Percentiles rank a stretch among this genome's conserved stretches.
Evolutionary conservation across 2,329 filamentous ascomycete genomes (phyloP).

Genomic region (Pyrenochaeta sp.): DNA sequence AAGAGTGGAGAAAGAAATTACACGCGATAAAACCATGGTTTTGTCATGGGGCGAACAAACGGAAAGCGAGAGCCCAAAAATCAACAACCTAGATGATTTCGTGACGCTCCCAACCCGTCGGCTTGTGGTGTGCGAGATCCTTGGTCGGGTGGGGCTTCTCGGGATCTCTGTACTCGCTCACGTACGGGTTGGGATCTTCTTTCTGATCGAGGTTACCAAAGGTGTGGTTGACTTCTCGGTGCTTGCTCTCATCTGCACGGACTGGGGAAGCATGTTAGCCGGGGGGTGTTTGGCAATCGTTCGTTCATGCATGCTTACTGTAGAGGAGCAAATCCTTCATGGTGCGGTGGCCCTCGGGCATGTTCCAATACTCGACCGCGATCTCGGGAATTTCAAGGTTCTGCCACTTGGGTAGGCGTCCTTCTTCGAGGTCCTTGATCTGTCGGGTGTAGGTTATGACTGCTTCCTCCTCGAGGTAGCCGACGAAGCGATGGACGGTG

Average conservation of each 20-base stretch:
- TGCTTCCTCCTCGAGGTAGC: constrained; percentile 96
- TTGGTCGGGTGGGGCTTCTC: constrained; percentile 73
- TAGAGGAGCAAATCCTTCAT: constrained; percentile 91
- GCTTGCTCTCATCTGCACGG: constrained; percentile 56
- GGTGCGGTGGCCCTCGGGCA: constrained; percentile 81
- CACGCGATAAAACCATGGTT: no score
- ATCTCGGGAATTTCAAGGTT: constrained; percentile 84
- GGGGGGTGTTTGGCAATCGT: constrained; percentile 1
- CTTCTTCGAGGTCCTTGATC: constrained; percentile 84
- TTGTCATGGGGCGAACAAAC: no score
- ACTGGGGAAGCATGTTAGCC: constrained; percentile 28
- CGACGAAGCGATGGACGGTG: constrained; percentile 93
- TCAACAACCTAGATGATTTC: constrained; percentile 58
- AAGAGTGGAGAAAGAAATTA: constrained; percentile 8
- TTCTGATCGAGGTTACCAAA: constrained; percentile 85
- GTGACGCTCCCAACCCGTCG: constrained; percentile 80
- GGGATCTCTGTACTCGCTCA: constrained; percentile 78
- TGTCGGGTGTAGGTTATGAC: constrained; percentile 94
- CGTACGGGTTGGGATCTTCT: constrained; percentile 91
- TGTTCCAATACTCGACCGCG: constrained; percentile 90
- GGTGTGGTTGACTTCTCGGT: constrained; percentile 95
- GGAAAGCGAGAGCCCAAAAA: constrained; percentile 1
- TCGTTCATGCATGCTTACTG: constrained; percentile 61
- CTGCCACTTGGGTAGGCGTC: constrained; percentile 83
- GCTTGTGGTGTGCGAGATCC: constrained; percentile 68